phyloP scores from a whole-genome alignment of 441 rosid genomes.

The Dalechampia spathulata region DNA sequence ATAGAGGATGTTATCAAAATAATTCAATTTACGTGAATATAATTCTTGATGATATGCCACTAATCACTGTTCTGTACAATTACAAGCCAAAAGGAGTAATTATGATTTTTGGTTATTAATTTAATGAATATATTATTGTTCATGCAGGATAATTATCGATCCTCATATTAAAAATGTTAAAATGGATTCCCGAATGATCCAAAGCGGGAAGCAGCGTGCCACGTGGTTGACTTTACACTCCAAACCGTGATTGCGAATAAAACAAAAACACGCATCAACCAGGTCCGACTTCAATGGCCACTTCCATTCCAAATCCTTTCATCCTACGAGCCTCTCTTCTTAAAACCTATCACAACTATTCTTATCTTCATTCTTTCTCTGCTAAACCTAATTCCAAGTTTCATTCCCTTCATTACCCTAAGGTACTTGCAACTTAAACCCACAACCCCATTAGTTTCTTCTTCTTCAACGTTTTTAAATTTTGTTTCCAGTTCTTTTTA shows the following conservation, averaged over 20 bases:
- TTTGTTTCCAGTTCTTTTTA: background rate
- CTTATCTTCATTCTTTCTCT: slow-evolving; percentile 11
- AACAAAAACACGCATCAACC: background rate
- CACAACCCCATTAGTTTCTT: background rate
- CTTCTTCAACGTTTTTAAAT: background rate
- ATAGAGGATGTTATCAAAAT: too few relatives aligned
- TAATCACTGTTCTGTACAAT: too few relatives aligned
- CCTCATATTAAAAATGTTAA: too few relatives aligned
- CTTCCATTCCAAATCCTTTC: slow-evolving; percentile 13
- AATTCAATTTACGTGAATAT: too few relatives aligned
- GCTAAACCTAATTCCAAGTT: slow-evolving; percentile 15
- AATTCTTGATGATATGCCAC: too few relatives aligned
- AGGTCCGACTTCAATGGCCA: slow-evolving; percentile 28
- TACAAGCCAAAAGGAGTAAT: too few relatives aligned
- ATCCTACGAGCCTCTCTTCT: slow-evolving; percentile 24
- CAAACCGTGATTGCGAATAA: slow-evolving; percentile 1
- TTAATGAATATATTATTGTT: too few relatives aligned
- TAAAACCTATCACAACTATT: background rate
- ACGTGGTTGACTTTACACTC: too few relatives aligned
- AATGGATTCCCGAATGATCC: too few relatives aligned
- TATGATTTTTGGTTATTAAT: too few relatives aligned
- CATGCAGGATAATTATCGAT: too few relatives aligned
- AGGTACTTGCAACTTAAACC: slow-evolving; percentile 22
- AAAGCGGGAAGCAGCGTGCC: too few relatives aligned
- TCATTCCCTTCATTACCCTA: slow-evolving; percentile 26